phyloP scores from a whole-genome alignment of 306 rosid genomes.

The Quillaja saponaria region DNA sequence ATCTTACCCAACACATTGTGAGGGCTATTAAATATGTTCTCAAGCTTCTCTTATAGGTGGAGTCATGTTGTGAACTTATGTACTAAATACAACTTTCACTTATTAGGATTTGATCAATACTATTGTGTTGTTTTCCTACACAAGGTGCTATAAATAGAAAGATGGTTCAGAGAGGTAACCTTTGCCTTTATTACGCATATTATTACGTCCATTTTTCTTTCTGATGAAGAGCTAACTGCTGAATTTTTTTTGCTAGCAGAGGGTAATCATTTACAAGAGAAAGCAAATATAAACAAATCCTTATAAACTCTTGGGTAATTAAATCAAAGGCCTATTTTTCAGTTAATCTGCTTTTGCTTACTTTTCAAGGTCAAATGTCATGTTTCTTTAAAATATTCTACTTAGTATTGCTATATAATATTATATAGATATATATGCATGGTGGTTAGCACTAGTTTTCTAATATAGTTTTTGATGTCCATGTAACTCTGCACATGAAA shows the following conservation, averaged over 20 bases:
- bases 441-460: neutral
- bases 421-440: no score
- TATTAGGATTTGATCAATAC: conserved; percentile 20
- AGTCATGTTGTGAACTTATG: conserved; percentile 18
- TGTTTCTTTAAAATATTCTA: no score
- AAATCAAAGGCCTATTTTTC: conserved; percentile 24
- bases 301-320: conserved; percentile 91
- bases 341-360: conserved; percentile 17
- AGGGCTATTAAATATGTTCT: conserved; percentile 73
- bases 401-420: no score
- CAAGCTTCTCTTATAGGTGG: conserved; percentile 83
- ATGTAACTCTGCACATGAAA: conserved; percentile 85
- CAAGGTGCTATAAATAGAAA: conserved; percentile 94
- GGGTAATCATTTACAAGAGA: conserved; percentile 91
- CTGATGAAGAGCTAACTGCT: conserved; percentile 29
- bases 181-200: conserved; percentile 15
- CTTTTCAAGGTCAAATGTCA: no score
- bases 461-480: conserved; percentile 35
- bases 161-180: conserved; percentile 92
- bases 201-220: conserved; percentile 14
- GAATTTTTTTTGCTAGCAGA: conserved; percentile 81
- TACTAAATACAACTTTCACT: conserved; percentile 11
- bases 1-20: conserved; percentile 45
- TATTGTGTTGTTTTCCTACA: conserved; percentile 27
- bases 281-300: conserved; percentile 93